Evolutionary conservation across 345 rosid genomes (phyloP).

Genomic region (Psidium guajava): DNA sequence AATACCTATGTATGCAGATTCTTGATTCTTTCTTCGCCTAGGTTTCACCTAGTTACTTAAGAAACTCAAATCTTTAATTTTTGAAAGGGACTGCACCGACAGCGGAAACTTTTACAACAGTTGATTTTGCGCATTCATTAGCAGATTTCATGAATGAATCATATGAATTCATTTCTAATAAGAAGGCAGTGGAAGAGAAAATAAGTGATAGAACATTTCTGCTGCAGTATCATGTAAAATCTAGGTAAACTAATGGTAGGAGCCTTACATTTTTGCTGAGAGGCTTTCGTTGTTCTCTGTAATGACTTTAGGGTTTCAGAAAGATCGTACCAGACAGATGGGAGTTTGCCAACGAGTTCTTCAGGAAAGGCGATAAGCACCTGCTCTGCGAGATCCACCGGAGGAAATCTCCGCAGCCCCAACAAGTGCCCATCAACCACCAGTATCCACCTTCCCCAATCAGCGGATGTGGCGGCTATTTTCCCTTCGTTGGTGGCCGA

Average conservation of each 20-base stretch:
- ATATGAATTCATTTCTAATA: not conserved
- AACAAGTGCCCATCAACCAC: slow-evolving; percentile 14
- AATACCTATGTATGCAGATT: slow-evolving; percentile 66
- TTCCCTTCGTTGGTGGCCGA: slow-evolving; percentile 36
- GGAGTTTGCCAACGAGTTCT: slow-evolving; percentile 94
- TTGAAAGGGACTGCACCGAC: not conserved
- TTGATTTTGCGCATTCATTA: not conserved
- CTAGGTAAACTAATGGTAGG: not conserved
- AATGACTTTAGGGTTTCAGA: slow-evolving; percentile 64
- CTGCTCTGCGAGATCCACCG: slow-evolving; percentile 90
- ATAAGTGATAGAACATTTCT: not conserved
- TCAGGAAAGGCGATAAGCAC: slow-evolving; percentile 90
- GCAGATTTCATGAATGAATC: not conserved
- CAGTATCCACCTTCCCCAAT: not conserved
- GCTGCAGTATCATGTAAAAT: not conserved
- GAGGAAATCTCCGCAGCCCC: slow-evolving; percentile 67
- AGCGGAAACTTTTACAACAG: not conserved
- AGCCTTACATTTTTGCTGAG: not conserved
- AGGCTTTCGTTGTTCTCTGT: not conserved
- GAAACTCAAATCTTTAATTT: not conserved
- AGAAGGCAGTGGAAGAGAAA: not conserved
- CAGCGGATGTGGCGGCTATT: slow-evolving; percentile 16
- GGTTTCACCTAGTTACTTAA: not conserved
- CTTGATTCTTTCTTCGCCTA: not conserved
- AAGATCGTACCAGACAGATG: slow-evolving; percentile 97